These are phyloP conservation scores for Canariomyces notabilis DNA, from an alignment of 2,329 filamentous ascomycete species.

Conservation along the genomic window DNA sequence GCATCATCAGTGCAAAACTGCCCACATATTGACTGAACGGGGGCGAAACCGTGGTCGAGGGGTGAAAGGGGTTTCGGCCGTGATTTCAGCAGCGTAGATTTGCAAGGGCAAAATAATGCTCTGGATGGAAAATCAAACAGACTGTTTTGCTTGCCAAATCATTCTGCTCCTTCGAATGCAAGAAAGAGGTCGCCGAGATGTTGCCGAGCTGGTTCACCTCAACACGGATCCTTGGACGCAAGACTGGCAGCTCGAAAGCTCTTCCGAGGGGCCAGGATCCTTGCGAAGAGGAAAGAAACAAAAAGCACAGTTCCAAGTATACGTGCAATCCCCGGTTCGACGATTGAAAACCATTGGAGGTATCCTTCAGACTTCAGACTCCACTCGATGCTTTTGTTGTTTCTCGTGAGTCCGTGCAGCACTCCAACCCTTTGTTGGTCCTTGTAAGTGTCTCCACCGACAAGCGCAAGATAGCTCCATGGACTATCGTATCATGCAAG, in stretches of 20 bases:
- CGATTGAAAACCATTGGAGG: constrained; percentile 20
- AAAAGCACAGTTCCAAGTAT: background rate
- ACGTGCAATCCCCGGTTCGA: background rate
- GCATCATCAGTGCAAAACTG: background rate
- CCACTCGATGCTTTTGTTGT: constrained; percentile 10
- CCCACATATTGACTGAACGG: background rate
- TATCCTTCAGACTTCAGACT: constrained; percentile 4
- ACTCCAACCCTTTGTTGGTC: constrained; percentile 11
- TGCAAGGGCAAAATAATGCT: background rate
- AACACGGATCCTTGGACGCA: background rate
- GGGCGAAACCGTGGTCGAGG: background rate
- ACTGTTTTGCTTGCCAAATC: background rate
- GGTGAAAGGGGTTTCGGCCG: background rate
- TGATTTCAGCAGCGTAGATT: background rate
- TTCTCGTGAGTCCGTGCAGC: background rate
- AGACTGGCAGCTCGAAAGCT: too few species aligned
- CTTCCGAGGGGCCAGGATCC: too few species aligned
- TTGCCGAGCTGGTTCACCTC: background rate
- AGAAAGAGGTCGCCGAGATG: background rate
- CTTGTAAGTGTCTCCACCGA: constrained; percentile 13
- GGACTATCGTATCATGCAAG: too few species aligned
- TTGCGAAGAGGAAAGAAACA: background rate
- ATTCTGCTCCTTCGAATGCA: background rate
- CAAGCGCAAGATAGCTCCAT: background rate
- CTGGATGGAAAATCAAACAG: background rate